Base-by-base conservation (phyloP, 2,329 filamentous ascomycete genomes). In the Monosporascus ibericus region DNA sequence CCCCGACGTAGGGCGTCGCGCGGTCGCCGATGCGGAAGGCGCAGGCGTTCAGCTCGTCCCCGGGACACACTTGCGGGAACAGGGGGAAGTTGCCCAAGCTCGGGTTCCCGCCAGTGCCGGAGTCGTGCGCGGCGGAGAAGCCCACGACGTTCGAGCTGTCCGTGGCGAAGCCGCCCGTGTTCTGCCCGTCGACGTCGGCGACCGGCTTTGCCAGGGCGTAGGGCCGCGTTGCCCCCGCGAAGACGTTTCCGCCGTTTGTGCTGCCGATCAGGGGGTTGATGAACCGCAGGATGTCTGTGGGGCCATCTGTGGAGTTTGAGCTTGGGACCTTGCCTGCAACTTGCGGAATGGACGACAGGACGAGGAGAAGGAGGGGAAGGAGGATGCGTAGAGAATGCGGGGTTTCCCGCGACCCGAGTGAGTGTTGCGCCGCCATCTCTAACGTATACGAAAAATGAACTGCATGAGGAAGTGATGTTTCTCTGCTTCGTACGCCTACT, bases 151-250 rank as follows among this genome's bases (percentile, higher is more conserved):
- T 70, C 37, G 68, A 70, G 1, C 73, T 73, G 56, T 80, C 77
- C 3, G 71, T 74, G 11, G 73, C 62, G 55, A 75, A 76, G 14
- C 73, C 74, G 6, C 71, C 74, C 5, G 72, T 73, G 50, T 75
- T 74, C 55, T 73, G 67, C 3, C 70, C 70, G 46, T 75, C 63
- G 2, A 78, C 77, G 58, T 82, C 77, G 30, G 78, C 76, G 3
- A 79, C 77, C 2, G 78, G 75, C 61, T 82, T 82, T 37, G 76
- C 79, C 65, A 82, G 75, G 38, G 76, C 78, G 58, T 79, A 82
- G 3, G 79, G 79, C 40, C 78, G 60, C 3, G 76, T 78, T 15
- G 79, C 79, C 14, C 79, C 80, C 3, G 79, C 72, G 54, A 82
- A 82, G 25, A 81, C 79, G 65, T 83, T 79, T 40, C 79, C 79